Base-by-base conservation (phyloP, 306 rosid genomes). In the Cicer judaicum region DNA sequence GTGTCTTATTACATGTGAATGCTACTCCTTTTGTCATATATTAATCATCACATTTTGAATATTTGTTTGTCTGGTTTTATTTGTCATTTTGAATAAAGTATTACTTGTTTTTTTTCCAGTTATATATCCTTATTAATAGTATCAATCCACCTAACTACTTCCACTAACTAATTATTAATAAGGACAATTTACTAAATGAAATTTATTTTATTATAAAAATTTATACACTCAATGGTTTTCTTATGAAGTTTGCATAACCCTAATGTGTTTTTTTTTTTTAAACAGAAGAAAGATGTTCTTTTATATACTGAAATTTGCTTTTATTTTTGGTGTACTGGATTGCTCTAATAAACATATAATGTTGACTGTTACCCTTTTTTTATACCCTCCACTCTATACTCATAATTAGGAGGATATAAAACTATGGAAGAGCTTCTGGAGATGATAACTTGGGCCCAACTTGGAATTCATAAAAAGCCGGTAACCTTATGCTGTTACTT, bases 371-470 rank as follows among this genome's bases (percentile, higher is more conserved):
- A 19, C 68, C 59, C 4, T 64, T 7, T 38, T 39, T 36, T 34
- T 54, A 68, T 43, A 64, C 64, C 67, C 64, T 66, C 14, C 29
- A 36, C 56, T 44, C 62, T 42, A 34, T 72, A 16, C 24, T 24
- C 43, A 47, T 50, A 39, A 54, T 48, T 70, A 93, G 98, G 98
- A 85, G 98, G 98, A 74, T 89, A 90, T 76, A 95, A 97, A 85
- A 93, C 97, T 15, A 86, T 93, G 97, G 97, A 93, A 78, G 98
- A 93, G 81, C 85, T 88, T 75, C 24, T 90, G 85, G 97, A 90
- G 89, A 90, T 89, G 86, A 90, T 93, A 82, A 86, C 98, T 40
- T 93, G 95, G 97, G 88, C 93, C 42, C 98, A 90, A 76, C 95
- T 93, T 36, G 98, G 97, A 70, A 90, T 93, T 84, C 98, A 93